Percentiles rank a stretch among this genome's conserved stretches.
Evolutionary conservation across 441 rosid species (phyloP).

Genomic region (Oxalis stricta): DNA sequence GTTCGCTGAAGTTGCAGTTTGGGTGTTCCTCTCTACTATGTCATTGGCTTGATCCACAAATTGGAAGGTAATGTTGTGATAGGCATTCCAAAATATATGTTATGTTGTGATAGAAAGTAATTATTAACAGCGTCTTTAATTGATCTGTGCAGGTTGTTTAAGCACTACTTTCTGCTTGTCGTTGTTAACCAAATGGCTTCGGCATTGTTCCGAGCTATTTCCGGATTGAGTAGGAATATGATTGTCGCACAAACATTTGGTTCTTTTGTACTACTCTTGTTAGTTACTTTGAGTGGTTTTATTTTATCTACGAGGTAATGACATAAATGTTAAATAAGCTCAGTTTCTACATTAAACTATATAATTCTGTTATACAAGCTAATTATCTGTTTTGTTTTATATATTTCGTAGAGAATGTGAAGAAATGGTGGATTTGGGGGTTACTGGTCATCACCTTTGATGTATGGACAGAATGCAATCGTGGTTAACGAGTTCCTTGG

Average conservation of each 20-base stretch:
- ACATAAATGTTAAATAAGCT: too few species aligned
- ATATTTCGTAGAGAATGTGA: constrained; percentile 28
- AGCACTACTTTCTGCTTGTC: constrained; percentile 44
- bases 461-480: constrained; percentile 73
- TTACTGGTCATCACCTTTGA: constrained; percentile 66
- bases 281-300: constrained; percentile 55
- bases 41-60: constrained; percentile 60
- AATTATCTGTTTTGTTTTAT: not conserved
- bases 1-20: constrained; percentile 42
- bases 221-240: constrained; percentile 48
- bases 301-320: constrained; percentile 57
- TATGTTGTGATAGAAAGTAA: constrained; percentile 14
- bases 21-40: constrained; percentile 57
- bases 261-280: constrained; percentile 32
- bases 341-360: too few species aligned
- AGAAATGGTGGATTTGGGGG: constrained; percentile 86
- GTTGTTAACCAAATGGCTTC: constrained; percentile 56
- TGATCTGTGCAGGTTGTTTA: constrained; percentile 56
- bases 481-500: constrained; percentile 70
- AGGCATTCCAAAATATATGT: not conserved
- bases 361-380: not conserved
- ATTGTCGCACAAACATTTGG: constrained; percentile 68
- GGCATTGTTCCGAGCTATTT: constrained; percentile 47
- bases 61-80: constrained; percentile 32
- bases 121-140: not conserved